Evolutionary conservation across 1,284 basidiomycete species (phyloP), one percentile per base, ranked within the genome.

Genomic region (Trametes hirsuta): DNA sequence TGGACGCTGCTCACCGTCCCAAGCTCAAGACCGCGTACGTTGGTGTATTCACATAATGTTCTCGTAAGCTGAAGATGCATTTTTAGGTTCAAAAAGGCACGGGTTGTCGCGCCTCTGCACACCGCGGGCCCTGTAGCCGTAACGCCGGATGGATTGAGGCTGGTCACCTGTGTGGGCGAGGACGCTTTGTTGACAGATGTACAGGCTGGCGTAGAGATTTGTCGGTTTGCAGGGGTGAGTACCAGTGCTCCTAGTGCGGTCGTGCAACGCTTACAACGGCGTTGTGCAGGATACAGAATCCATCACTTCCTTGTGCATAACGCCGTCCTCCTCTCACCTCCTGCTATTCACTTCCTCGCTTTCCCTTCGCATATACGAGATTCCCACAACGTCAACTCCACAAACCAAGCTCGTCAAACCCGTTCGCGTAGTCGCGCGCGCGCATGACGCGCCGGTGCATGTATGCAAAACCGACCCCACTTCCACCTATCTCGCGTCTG

Each of bases 401-500:
- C 74, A 82, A 25, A 72, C 77, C 40, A 84, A 82, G 39, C 74
- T 77, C 18, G 72, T 91, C 11, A 81, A 83, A 44, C 87, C 93
- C 22, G 80, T 84, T 15, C 88, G 95, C 54, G 85, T 89, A 36
- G 80, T 97, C 36, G 77, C 93, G 4, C 89, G 87, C 65, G 92
- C 95, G 1, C 96, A 98, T 70, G 90, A 94, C 54, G 92, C 95
- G 5, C 97, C 97, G 18, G 91, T 98, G 48, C 95, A 98, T 68
- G 88, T 97, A 56, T 94, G 91, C 68, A 83, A 82, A 59, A 76
- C 86, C 25, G 97, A 91, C 79, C 93, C 90, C n/a, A 95, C 92
- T 25, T 93, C 88, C 1, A 90, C 91, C 0, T 89, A 98, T 59
- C 83, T 99, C 61, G 97, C 97, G 1, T 97, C 97, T 6, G 97